Conservation (phyloP, 75 land plant species). For the Isoetes taiwanensis region DNA sequence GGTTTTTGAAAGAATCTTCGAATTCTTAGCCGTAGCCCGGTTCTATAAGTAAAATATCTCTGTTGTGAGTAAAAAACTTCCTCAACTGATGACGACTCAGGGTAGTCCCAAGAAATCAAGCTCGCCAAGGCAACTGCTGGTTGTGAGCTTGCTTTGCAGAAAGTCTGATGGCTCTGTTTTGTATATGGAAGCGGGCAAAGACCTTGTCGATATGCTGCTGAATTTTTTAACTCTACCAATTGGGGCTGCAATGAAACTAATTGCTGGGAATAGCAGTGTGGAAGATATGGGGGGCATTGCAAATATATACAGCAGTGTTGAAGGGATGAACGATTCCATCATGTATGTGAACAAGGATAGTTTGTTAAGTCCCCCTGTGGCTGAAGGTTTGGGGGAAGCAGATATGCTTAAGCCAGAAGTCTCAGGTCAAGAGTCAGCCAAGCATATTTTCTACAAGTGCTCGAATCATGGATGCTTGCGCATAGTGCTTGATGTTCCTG, state of each 20-base stretch:
- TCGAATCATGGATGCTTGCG: not conserved
- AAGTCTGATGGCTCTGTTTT: not conserved
- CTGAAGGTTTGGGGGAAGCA: not conserved
- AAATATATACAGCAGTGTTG: not conserved
- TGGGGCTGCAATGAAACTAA: not conserved
- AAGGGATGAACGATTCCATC: not conserved
- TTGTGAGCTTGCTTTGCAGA: not conserved
- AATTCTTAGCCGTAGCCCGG: no score
- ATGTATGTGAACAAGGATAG: not conserved
- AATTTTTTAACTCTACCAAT: not conserved
- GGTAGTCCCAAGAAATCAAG: no score
- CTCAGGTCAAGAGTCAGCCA: not conserved
- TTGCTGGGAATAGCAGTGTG: not conserved
- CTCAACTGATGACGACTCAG: no score
- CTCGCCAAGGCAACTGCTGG: no score
- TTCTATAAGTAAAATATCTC: no score
- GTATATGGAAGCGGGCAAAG: conserved; percentile 5
- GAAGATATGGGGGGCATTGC: not conserved
- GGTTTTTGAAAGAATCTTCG: no score
- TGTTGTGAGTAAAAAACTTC: no score
- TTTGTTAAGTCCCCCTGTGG: not conserved
- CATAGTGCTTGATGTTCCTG: not conserved
- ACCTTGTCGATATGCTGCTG: not conserved
- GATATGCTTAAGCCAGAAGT: not conserved
- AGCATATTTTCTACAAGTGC: not conserved